phyloP scores from a whole-genome alignment of 2,329 filamentous ascomycete species.

The Bipolaris sorokiniana region DNA sequence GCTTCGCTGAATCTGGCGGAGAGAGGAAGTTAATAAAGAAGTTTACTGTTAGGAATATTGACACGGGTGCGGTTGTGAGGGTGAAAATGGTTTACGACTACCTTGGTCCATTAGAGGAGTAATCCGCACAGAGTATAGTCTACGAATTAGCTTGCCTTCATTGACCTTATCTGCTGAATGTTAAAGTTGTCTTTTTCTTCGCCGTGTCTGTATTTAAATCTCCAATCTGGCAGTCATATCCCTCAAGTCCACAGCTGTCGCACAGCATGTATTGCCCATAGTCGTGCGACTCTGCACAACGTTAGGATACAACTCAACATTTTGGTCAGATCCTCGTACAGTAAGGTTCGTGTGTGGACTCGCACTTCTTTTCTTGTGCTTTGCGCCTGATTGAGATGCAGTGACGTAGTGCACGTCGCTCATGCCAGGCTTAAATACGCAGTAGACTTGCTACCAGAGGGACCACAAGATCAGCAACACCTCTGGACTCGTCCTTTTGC shows the following conservation, averaged over 20 bases:
- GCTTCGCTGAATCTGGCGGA: constrained; percentile 40
- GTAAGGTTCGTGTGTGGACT: background rate
- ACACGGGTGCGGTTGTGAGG: constrained; percentile 36
- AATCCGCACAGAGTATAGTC: background rate
- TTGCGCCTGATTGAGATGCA: background rate
- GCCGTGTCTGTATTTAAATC: background rate
- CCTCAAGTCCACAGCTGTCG: constrained; percentile 4
- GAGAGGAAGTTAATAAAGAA: constrained; percentile 42
- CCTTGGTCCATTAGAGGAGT: constrained; percentile 29
- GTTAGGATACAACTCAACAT: background rate
- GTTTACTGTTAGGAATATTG: constrained; percentile 43
- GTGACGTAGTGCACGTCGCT: background rate
- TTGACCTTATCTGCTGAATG: background rate
- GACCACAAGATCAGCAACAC: constrained; percentile 7
- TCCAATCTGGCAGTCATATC: constrained; percentile 6
- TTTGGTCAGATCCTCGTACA: constrained; percentile 9
- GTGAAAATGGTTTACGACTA: constrained; percentile 47
- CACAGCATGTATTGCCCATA: constrained; percentile 5
- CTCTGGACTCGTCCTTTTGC: constrained; percentile 1
- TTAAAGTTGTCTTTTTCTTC: background rate
- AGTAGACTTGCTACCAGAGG: constrained; percentile 13
- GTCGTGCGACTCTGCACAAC: constrained; percentile 8
- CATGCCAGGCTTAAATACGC: constrained; percentile 14
- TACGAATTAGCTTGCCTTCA: no score
- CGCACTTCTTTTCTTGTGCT: background rate